These are phyloP conservation scores for Diaporthe citri DNA, from an alignment of 2,329 filamentous ascomycete genomes.

Conservation along the genomic window DNA sequence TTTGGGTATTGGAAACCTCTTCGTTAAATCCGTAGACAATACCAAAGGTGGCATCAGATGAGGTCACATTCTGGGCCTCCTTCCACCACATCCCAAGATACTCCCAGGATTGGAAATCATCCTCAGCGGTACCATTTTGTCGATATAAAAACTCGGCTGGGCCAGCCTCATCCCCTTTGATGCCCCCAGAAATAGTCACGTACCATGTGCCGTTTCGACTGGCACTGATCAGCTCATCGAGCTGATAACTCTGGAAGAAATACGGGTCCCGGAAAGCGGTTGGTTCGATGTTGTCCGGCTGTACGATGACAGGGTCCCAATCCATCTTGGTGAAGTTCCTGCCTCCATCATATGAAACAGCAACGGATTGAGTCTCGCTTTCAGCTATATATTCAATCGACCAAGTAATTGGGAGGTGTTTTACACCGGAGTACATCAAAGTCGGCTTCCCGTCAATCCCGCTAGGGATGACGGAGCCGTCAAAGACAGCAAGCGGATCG, in stretches of 20 bases:
- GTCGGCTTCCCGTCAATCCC: slow-evolving; percentile 59
- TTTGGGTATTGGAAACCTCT: slow-evolving; percentile 58
- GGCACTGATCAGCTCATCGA: slow-evolving; percentile 51
- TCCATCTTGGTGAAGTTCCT: slow-evolving; percentile 54
- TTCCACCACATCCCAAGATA: slow-evolving; percentile 53
- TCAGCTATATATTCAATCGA: slow-evolving; percentile 42
- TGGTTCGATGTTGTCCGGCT: slow-evolving; percentile 46
- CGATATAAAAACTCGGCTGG: slow-evolving; percentile 56
- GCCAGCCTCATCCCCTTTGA: slow-evolving; percentile 50
- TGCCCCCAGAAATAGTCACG: slow-evolving; percentile 54
- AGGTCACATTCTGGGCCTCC: slow-evolving; percentile 52
- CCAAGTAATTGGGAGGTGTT: slow-evolving; percentile 59
- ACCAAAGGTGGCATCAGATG: slow-evolving; percentile 51
- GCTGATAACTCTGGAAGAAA: slow-evolving; percentile 53
- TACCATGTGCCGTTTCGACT: slow-evolving; percentile 51
- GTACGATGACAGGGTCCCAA: slow-evolving; percentile 53
- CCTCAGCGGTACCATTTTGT: slow-evolving; percentile 46
- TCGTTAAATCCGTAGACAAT: slow-evolving; percentile 58
- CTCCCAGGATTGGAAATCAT: slow-evolving; percentile 52
- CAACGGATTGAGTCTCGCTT: slow-evolving; percentile 58
- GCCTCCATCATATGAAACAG: slow-evolving; percentile 49
- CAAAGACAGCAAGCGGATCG: slow-evolving; percentile 59
- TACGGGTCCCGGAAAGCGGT: slow-evolving; percentile 57
- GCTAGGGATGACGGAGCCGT: slow-evolving; percentile 57
- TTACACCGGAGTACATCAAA: slow-evolving; percentile 58